phyloP scores from a whole-genome alignment of 2,329 filamentous ascomycete genomes.

The Trichoderma koningiopsis region DNA sequence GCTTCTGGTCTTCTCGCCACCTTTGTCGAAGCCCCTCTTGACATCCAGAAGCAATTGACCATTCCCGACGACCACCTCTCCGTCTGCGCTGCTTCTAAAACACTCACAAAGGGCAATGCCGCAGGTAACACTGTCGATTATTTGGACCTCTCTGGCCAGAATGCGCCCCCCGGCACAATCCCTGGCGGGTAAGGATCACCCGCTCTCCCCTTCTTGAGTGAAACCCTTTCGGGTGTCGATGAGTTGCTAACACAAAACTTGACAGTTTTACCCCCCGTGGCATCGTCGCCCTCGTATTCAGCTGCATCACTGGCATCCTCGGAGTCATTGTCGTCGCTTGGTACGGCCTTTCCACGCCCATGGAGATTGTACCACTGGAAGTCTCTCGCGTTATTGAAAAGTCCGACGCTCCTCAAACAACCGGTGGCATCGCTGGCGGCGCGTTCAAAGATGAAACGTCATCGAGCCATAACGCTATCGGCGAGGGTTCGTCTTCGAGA shows the following conservation, averaged over 20 bases:
- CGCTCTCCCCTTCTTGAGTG: neutral
- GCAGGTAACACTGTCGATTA: conserved; percentile 68
- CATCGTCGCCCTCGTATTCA: conserved; percentile 75
- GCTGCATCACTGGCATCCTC: conserved; percentile 66
- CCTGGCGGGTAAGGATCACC: conserved; percentile 57
- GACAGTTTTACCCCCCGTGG: conserved; percentile 66
- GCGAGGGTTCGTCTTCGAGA: neutral
- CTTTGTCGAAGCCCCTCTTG: conserved; percentile 63
- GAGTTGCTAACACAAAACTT: neutral
- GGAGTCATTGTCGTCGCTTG: conserved; percentile 68
- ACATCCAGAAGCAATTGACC: conserved; percentile 60
- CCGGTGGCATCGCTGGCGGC: neutral
- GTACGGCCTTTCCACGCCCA: conserved; percentile 53
- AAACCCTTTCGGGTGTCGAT: neutral
- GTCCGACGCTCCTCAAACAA: conserved; percentile 8
- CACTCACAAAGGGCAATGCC: conserved; percentile 67
- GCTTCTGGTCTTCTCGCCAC: conserved; percentile 66
- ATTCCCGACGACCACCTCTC: conserved; percentile 63
- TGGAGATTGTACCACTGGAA: conserved; percentile 25
- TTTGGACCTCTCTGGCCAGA: conserved; percentile 65
- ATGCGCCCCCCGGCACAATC: conserved; percentile 55
- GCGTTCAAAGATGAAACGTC: neutral
- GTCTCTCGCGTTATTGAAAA: conserved; percentile 24
- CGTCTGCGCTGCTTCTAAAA: conserved; percentile 55
- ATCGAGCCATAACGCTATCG: neutral